Evolutionary conservation across 2,329 filamentous ascomycete species (phyloP).

Genomic region (Alternaria ventricosa): DNA sequence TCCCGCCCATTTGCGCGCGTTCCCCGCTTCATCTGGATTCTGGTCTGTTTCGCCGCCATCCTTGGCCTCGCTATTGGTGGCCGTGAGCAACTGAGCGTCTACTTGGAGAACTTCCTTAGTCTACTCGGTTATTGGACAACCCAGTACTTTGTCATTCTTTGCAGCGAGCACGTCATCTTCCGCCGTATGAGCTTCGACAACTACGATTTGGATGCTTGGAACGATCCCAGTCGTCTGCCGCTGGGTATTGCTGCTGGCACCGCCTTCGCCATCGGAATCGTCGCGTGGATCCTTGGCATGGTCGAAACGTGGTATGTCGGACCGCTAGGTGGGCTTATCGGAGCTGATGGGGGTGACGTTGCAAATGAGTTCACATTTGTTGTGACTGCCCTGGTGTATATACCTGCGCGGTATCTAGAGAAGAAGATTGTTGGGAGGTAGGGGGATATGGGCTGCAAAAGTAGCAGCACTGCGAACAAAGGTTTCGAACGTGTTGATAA

Average conservation of each 20-base stretch:
- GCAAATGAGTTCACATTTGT: constrained; percentile 37
- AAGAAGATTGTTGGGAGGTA: constrained; percentile 33
- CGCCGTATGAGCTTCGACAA: constrained; percentile 58
- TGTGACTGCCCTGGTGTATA: constrained; percentile 36
- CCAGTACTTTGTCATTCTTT: constrained; percentile 55
- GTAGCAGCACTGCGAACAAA: not conserved
- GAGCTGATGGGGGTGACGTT: constrained; percentile 35
- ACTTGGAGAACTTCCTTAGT: constrained; percentile 55
- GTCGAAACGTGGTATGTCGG: constrained; percentile 64
- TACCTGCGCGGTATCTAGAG: constrained; percentile 37
- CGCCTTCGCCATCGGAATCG: constrained; percentile 49
- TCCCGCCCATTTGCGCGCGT: constrained; percentile 58
- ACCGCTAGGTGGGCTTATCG: constrained; percentile 36
- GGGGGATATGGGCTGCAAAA: not conserved
- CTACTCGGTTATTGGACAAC: constrained; percentile 58
- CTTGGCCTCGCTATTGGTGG: constrained; percentile 54
- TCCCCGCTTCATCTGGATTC: constrained; percentile 58
- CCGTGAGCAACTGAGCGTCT: constrained; percentile 50
- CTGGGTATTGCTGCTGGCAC: constrained; percentile 50
- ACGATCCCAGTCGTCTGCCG: constrained; percentile 52
- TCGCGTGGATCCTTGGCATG: constrained; percentile 64
- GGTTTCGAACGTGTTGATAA: too few species aligned
- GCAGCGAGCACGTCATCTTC: constrained; percentile 56
- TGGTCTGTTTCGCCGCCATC: constrained; percentile 53
- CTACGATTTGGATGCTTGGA: constrained; percentile 56